Percentiles rank a stretch among this genome's conserved stretches.
Conservation (phyloP, 495 filamentous ascomycete species). For the Podospora australis region DNA sequence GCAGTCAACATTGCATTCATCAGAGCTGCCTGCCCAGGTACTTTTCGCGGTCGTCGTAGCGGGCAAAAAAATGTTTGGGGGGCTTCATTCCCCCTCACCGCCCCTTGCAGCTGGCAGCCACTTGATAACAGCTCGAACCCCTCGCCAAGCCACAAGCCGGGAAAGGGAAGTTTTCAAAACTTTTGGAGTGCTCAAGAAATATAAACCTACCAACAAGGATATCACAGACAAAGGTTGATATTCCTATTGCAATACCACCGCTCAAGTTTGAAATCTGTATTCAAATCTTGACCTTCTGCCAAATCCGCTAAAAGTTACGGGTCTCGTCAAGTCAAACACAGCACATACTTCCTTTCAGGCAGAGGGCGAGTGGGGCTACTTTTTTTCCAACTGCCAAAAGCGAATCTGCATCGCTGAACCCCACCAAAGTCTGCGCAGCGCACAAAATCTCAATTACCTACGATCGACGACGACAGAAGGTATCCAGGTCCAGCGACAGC, state of each 20-base stretch:
- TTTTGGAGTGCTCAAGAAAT: not conserved
- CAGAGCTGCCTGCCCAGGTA: constrained; percentile 15
- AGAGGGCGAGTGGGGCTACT: constrained; percentile 35
- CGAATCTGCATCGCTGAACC: constrained; percentile 20
- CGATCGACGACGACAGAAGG: constrained; percentile 14
- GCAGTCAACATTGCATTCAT: not conserved
- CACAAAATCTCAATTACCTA: constrained; percentile 33
- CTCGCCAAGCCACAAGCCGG: not conserved
- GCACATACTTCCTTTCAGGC: no score
- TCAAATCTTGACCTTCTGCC: not conserved
- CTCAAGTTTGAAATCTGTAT: no score
- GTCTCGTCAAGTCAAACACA: no score
- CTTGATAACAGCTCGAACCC: not conserved
- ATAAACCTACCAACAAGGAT: not conserved
- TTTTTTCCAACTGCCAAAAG: constrained; percentile 20
- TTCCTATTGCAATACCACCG: not conserved
- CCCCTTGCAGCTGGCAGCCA: constrained; percentile 15
- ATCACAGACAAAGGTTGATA: not conserved
- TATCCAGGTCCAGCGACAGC: constrained; percentile 17
- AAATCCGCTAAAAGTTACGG: no score
- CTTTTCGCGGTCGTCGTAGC: constrained; percentile 24
- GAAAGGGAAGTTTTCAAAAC: not conserved
- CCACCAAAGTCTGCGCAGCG: constrained; percentile 27
- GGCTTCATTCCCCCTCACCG: constrained; percentile 23
- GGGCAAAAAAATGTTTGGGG: constrained; percentile 21